Evolutionary conservation across 176 grass and related monocot species (phyloP).

Genomic region (Carex scoparia): DNA sequence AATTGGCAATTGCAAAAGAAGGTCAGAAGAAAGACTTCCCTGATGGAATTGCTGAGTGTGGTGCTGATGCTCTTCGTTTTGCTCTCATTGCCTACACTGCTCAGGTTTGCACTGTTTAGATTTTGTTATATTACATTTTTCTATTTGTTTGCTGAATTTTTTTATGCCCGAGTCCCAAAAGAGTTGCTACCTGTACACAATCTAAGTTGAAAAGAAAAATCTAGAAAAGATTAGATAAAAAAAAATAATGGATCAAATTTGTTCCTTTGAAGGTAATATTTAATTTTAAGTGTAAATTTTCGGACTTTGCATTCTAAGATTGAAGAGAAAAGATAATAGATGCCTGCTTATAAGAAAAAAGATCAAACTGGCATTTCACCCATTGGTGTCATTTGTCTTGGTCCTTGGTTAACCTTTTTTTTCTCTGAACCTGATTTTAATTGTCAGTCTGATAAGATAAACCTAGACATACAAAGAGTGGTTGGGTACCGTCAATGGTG

Average conservation of each 20-base stretch:
- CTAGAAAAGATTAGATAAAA: not conserved
- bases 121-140: not conserved
- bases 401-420: not conserved
- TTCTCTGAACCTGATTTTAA: not conserved
- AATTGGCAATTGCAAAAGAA: slow-evolving; percentile 52
- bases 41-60: slow-evolving; percentile 91
- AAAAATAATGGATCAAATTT: not conserved
- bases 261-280: not conserved
- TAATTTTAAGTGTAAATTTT: not conserved
- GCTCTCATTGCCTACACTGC: slow-evolving; percentile 76
- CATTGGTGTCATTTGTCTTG: not conserved
- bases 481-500: slow-evolving; percentile 85
- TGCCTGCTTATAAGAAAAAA: not conserved
- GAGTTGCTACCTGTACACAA: not conserved
- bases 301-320: not conserved
- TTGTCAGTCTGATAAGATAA: slow-evolving; percentile 77
- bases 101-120: slow-evolving; percentile 39
- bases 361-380: not conserved
- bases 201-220: not conserved
- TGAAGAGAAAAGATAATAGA: not conserved
- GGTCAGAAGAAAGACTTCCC: slow-evolving; percentile 75
- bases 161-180: not conserved
- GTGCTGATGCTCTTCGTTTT: slow-evolving; percentile 83
- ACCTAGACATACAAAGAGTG: slow-evolving; percentile 83
- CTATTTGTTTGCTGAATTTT: slow-evolving; percentile 10